Evolutionary conservation across 352 stramenopile species (phyloP).

Genomic region (Globisporangium alternatum): DNA sequence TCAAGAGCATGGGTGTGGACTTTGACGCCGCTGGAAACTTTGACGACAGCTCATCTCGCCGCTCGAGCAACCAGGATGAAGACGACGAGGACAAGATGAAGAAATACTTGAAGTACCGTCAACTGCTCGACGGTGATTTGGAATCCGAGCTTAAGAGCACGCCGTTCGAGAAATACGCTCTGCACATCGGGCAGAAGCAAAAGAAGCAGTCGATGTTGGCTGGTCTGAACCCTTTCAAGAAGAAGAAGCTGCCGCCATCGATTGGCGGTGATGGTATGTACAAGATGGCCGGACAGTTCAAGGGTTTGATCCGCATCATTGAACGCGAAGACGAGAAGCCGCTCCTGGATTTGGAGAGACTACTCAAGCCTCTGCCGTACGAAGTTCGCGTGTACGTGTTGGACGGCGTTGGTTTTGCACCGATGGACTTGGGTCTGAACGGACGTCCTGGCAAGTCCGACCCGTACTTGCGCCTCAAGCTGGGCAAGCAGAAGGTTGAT

Average conservation of each 20-base stretch:
- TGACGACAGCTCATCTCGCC: conserved; percentile 48
- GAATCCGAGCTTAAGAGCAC: conserved; percentile 78
- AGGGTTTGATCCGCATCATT: conserved; percentile 89
- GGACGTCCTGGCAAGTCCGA: conserved; percentile 84
- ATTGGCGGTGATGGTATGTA: conserved; percentile 52
- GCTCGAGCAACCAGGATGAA: conserved; percentile 42
- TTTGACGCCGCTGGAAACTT: conserved; percentile 66
- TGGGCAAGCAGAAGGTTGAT: conserved; percentile 85
- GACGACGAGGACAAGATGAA: conserved; percentile 65
- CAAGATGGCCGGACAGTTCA: conserved; percentile 87
- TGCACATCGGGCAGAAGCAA: conserved; percentile 81
- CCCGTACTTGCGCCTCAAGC: conserved; percentile 80
- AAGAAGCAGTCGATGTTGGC: conserved; percentile 61
- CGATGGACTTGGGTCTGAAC: conserved; percentile 86
- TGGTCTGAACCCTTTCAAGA: conserved; percentile 70
- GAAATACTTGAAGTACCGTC: conserved; percentile 79
- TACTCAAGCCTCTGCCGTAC: conserved; percentile 75
- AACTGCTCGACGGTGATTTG: conserved; percentile 63
- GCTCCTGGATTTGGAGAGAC: conserved; percentile 58
- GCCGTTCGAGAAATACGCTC: conserved; percentile 87
- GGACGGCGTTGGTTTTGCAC: conserved; percentile 77
- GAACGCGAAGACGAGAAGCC: conserved; percentile 78
- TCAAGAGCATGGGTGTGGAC: conserved; percentile 84
- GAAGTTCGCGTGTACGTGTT: conserved; percentile 88
- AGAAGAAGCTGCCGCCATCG: conserved; percentile 36